Base-by-base conservation (phyloP, 2,329 filamentous ascomycete species). In the Alternaria sp. region DNA sequence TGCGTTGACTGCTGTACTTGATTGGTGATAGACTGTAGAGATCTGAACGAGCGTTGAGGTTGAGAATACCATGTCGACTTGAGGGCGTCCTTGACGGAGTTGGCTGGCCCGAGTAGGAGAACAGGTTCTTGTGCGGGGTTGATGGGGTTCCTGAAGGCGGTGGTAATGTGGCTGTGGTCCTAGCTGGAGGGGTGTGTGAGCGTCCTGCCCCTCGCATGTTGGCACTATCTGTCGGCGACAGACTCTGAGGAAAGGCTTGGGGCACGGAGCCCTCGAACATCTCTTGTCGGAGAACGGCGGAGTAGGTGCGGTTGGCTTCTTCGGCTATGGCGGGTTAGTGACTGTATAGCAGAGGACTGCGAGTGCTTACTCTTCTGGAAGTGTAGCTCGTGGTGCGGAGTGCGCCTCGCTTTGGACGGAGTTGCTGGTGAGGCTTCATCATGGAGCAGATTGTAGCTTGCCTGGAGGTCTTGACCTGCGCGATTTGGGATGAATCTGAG, bases 11-110 rank as follows among this genome's bases (percentile, higher is more conserved):
- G 59, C 92, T 92, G 72, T 94, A 93, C 57, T 96, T 91, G 68
- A 99, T 95, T 1, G 96, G 96, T 0, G 96, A 98, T 40, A 98
- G 80, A 76, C 93, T 98, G 83, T 99, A 99, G 36, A 98, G 90
- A 72, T 99, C 96, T 11, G 96, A 94, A 62, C 91, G 87, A 8
- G 93, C 91, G 79, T 99, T 93, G 46, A 98, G 83, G 73, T 97
- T 97, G 4, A 93, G 91, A 15, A 73, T 64, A 15, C 92, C 92
- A 83, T 96, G 91, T 58, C 93, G 89, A 73, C 91, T 95, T 75
- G 94, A 92, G 1, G 95, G 94, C 3, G 96, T 97, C 80, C 93
- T 91, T 11, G 92, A 93, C 3, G 93, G 94, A 5, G 94, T 97
- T 2, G 90, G 92, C 71, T 97, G 93, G n/a, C 91, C 91, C 19